Conservation (phyloP, 352 stramenopile species). For the Phytophthora pisi region DNA sequence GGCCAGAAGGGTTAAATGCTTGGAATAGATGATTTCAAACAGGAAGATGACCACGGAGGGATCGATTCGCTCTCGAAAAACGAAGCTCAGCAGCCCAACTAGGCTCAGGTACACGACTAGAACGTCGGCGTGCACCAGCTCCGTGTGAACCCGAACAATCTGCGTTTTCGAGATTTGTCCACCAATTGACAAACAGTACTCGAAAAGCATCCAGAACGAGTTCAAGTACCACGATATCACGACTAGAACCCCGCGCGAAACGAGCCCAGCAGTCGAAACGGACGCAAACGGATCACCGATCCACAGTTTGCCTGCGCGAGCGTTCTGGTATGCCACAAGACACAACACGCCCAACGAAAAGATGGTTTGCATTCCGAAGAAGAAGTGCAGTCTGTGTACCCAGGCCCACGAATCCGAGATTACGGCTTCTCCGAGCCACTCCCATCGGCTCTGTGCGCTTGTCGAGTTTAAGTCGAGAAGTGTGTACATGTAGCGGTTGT, state of each 20-base stretch:
- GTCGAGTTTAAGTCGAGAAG: constrained; percentile 24
- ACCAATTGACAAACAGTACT: constrained; percentile 34
- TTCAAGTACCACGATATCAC: constrained; percentile 40
- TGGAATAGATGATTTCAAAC: constrained; percentile 34
- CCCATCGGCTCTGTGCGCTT: constrained; percentile 16
- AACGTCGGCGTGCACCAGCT: constrained; percentile 42
- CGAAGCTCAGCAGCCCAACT: constrained; percentile 24
- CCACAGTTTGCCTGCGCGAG: constrained; percentile 42
- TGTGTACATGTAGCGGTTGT: constrained; percentile 35
- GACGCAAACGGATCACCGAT: constrained; percentile 50
- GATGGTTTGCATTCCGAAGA: constrained; percentile 38
- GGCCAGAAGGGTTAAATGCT: constrained; percentile 6
- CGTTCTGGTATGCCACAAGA: constrained; percentile 34
- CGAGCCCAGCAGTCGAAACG: constrained; percentile 32
- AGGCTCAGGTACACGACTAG: constrained; percentile 34
- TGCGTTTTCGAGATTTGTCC: constrained; percentile 24
- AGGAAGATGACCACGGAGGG: constrained; percentile 28
- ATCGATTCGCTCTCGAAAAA: constrained; percentile 35
- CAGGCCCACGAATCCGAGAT: constrained; percentile 43
- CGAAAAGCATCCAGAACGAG: constrained; percentile 42
- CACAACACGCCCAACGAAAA: constrained; percentile 36
- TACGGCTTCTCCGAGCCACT: constrained; percentile 31
- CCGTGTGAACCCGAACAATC: constrained; percentile 30
- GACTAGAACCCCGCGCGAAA: constrained; percentile 30
- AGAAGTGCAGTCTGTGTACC: constrained; percentile 42